phyloP scores from a whole-genome alignment of 2,329 filamentous ascomycete genomes.

The Rhexocercosporidium sp. region DNA sequence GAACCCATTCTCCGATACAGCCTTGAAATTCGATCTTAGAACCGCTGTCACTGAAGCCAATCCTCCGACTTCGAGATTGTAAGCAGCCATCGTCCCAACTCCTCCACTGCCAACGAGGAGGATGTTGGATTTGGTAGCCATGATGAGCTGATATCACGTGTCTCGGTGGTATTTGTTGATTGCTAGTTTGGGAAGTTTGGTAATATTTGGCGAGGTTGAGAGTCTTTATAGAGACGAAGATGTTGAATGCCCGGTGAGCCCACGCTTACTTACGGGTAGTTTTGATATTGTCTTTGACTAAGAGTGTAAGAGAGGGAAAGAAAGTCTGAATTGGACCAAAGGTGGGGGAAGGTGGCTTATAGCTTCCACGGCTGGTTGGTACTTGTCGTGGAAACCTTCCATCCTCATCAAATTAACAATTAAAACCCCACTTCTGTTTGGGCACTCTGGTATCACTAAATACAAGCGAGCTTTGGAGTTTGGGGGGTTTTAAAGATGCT shows the following conservation, averaged over 20 bases:
- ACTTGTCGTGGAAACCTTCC: slow-evolving; percentile 11
- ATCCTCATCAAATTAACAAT: background rate
- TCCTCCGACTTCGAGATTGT: slow-evolving; percentile 34
- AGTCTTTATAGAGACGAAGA: background rate
- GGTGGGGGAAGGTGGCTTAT: slow-evolving; percentile 6
- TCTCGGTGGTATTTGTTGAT: too few relatives aligned
- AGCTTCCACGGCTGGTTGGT: background rate
- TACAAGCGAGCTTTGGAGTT: background rate
- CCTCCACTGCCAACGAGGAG: slow-evolving; percentile 35
- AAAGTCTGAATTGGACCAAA: background rate
- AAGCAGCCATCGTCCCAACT: slow-evolving; percentile 38
- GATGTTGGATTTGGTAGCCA: slow-evolving; percentile 31
- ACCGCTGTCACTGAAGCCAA: slow-evolving; percentile 33
- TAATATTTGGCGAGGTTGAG: background rate
- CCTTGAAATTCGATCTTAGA: slow-evolving; percentile 35
- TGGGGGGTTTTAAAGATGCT: too few relatives aligned
- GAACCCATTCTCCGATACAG: slow-evolving; percentile 34
- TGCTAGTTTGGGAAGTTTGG: background rate
- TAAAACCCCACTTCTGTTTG: background rate
- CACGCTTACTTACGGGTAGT: background rate
- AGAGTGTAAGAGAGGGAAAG: background rate
- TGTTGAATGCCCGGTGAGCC: background rate
- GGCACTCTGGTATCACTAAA: background rate
- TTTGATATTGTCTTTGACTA: background rate
- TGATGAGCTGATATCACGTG: slow-evolving; percentile 4